Percentiles rank a stretch among this genome's conserved stretches.
These are phyloP conservation scores for Fusarium sp. DNA, from an alignment of 2,329 filamentous ascomycete species.

Conservation along the genomic window DNA sequence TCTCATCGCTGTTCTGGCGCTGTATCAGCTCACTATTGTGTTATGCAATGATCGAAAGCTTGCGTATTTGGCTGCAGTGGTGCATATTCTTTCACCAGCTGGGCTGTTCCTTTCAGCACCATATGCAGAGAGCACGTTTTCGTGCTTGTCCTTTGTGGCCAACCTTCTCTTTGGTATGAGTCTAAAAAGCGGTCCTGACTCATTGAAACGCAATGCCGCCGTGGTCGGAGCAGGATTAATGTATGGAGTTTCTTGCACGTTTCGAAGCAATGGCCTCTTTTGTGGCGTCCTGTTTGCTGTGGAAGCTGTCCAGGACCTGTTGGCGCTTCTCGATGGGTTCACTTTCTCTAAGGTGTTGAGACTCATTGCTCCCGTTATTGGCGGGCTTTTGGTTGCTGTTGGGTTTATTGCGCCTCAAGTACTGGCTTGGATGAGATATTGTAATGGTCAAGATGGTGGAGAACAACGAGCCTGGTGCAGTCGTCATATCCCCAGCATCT, in stretches of 20 bases:
- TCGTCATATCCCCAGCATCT: conserved; percentile 82
- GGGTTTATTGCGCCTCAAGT: conserved; percentile 80
- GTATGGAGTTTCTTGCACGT: conserved; percentile 78
- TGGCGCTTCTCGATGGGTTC: conserved; percentile 40
- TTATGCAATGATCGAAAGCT: conserved; percentile 65
- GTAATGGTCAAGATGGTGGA: conserved; percentile 49
- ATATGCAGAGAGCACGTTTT: conserved; percentile 84
- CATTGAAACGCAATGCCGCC: conserved; percentile 56
- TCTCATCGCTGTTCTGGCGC: conserved; percentile 76
- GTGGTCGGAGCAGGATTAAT: conserved; percentile 71
- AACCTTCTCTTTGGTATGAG: conserved; percentile 74
- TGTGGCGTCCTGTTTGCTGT: conserved; percentile 81
- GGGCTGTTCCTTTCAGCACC: conserved; percentile 91
- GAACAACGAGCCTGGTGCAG: conserved; percentile 78
- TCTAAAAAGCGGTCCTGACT: conserved; percentile 42
- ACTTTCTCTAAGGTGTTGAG: conserved; percentile 58
- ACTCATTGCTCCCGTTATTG: conserved; percentile 69
- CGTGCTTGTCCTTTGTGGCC: conserved; percentile 80
- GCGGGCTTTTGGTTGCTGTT: conserved; percentile 73
- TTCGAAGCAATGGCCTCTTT: conserved; percentile 88
- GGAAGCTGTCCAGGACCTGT: conserved; percentile 60
- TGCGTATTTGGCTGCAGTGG: conserved; percentile 74
- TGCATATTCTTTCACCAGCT: conserved; percentile 88
- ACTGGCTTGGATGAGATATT: conserved; percentile 80
- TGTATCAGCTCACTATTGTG: conserved; percentile 73